Percentiles rank a stretch among this genome's conserved stretches.
Evolutionary conservation across 169 alveolate species (phyloP).

Genomic region (Plasmodium chabaudi): DNA sequence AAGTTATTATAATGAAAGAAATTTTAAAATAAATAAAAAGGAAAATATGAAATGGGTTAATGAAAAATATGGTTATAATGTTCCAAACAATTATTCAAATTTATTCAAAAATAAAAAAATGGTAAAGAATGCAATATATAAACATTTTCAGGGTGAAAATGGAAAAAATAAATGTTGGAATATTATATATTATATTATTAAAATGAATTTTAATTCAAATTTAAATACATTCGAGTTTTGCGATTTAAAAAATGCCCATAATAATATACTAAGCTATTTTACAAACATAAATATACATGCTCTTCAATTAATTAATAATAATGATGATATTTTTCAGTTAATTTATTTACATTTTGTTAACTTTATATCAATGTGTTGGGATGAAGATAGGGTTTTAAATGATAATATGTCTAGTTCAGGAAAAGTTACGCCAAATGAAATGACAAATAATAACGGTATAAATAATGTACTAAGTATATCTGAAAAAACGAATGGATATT

Average conservation of each 20-base stretch:
- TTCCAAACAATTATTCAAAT: constrained; percentile 28
- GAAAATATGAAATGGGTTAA: constrained; percentile 53
- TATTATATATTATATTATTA: constrained; percentile 37
- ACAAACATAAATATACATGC: constrained; percentile 12
- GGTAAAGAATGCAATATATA: constrained; percentile 11
- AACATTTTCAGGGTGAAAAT: constrained; percentile 26
- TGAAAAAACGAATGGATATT: constrained; percentile 33
- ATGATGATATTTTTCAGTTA: constrained; percentile 22
- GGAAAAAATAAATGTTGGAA: constrained; percentile 17
- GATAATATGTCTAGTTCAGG: constrained; percentile 17
- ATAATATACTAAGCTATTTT: constrained; percentile 28
- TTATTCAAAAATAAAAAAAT: constrained; percentile 43
- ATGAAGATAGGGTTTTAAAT: constrained; percentile 17
- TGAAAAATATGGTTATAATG: constrained; percentile 27
- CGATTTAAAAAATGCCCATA: constrained; percentile 24
- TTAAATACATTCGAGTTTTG: constrained; percentile 20
- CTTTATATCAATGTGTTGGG: constrained; percentile 22
- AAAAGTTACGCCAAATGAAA: constrained; percentile 3
- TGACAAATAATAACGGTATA: constrained; percentile 1
- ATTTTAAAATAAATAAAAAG: constrained; percentile 34
- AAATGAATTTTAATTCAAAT: constrained; percentile 42
- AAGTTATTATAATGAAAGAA: constrained; percentile 16
- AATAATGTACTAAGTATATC: constrained; percentile 1
- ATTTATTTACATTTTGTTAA: constrained; percentile 34
- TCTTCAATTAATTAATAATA: constrained; percentile 7